phyloP scores from a whole-genome alignment of 106 monocot genomes.

The Ottelia alismoides region DNA sequence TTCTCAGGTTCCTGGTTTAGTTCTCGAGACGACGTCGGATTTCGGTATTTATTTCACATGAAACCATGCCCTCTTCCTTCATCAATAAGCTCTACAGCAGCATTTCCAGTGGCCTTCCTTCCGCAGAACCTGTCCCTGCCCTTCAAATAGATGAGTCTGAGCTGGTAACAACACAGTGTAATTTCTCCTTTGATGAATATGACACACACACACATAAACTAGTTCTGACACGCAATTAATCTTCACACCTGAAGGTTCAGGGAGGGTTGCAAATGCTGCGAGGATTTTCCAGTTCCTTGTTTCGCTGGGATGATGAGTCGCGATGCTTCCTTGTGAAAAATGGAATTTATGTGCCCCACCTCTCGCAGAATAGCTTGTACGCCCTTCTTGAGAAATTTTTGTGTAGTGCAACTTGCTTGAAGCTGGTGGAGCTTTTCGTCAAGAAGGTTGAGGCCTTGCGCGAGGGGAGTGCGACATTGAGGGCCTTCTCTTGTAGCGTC shows the following conservation, averaged over 20 bases:
- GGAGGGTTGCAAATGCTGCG: constrained; percentile 70
- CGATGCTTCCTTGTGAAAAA: constrained; percentile 29
- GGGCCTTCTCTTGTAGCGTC: constrained; percentile 68
- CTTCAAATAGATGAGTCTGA: constrained; percentile 52
- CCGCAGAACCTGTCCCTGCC: constrained; percentile 31
- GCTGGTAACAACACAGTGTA: constrained; percentile 28
- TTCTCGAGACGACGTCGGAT: too few species aligned
- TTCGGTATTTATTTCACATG: too few species aligned
- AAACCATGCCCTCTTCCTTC: too few species aligned
- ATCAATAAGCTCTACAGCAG: constrained; percentile 56
- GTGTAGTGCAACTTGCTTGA: constrained; percentile 57
- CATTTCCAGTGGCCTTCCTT: constrained; percentile 60
- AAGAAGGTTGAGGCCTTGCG: constrained; percentile 36
- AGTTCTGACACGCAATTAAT: not conserved
- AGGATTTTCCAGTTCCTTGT: constrained; percentile 58
- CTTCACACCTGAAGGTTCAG: constrained; percentile 29
- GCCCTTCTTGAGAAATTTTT: constrained; percentile 47
- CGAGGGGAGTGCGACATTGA: constrained; percentile 42
- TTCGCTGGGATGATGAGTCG: constrained; percentile 40
- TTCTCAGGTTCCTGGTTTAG: too few species aligned
- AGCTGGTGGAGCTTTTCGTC: constrained; percentile 64
- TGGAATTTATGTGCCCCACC: constrained; percentile 51
- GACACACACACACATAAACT: too few species aligned
- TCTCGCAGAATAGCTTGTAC: constrained; percentile 52
- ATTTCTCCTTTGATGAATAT: not conserved